Evolutionary conservation across 169 alveolate species (phyloP), one percentile per base, ranked within the genome.

Genomic region (Amoebophrya sp.): DNA sequence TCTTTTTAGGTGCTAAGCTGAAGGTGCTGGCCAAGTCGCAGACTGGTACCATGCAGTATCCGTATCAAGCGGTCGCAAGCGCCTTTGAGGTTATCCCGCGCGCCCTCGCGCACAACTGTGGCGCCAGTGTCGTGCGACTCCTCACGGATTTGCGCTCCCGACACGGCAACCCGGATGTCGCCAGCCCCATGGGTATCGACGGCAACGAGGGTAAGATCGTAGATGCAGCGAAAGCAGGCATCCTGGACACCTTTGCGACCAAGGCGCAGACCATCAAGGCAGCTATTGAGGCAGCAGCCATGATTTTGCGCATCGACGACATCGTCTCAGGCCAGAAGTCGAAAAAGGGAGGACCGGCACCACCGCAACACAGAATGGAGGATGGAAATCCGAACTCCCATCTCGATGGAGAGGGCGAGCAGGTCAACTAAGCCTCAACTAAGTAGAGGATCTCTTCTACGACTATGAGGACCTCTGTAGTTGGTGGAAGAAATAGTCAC

Each of bases 71-170:
- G 41, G 98, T 98, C 90, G 99, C 99, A n/a, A 95, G 96, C 65
- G 99, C 99, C 26, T 94, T 99, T 33, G 99, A 98, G 96, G 98
- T 98, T 38, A 99, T 99, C 78, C 99, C 99, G 36, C 97, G 98
- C 95, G 98, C 99, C 90, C 95, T 99, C 38, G 99, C 99, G 39
- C 98, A 98, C 92, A 99, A 98, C 95, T 98, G 99, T 92, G 99
- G 99, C 38, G 99, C 98, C 41, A 98, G 98, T 94, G 99, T 98
- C 40, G 83, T 65, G 83, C 83, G 83, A 0, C 0, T 6, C 83
- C 83, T 65, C 2, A 65, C 83, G 2, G 83, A 65, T 36, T 36
- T 65, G 10, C 83, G 83, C 12, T 65, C 83, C 2, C 83, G 83
- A 10, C 83, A 65, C 83, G 83, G 33, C 26, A 36, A 65, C 26